Conservation (phyloP, 2,329 filamentous ascomycete genomes). For the Aschersonia sp. region DNA sequence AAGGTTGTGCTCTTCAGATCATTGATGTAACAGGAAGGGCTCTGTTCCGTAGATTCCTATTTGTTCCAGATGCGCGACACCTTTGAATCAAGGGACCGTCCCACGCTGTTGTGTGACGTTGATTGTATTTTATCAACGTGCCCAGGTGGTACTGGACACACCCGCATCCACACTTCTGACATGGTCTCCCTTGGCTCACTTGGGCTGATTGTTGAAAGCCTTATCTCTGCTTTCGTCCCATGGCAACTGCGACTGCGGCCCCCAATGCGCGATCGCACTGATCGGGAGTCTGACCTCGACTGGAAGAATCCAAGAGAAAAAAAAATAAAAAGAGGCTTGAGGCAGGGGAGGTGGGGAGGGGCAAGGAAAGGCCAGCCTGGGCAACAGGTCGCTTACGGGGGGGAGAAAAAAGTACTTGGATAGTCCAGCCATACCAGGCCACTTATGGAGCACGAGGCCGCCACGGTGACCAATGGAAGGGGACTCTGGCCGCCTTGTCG, state of each 20-base stretch:
- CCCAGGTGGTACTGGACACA: too few relatives aligned
- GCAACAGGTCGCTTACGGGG: background rate
- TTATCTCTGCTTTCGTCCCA: too few relatives aligned
- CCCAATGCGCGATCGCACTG: too few relatives aligned
- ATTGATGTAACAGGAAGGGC: background rate
- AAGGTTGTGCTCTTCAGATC: background rate
- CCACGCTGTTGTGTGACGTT: background rate
- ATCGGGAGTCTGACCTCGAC: too few relatives aligned
- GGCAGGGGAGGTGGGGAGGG: background rate
- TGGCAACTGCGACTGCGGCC: too few relatives aligned
- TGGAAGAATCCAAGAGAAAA: too few relatives aligned
- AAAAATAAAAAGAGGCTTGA: too few relatives aligned
- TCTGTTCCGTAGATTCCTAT: background rate
- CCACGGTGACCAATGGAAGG: background rate
- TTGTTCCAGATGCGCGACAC: background rate
- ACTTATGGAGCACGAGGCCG: too few relatives aligned
- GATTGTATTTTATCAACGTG: background rate
- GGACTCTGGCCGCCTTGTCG: background rate
- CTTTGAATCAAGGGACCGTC: background rate
- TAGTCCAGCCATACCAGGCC: background rate
- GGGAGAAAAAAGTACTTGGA: background rate
- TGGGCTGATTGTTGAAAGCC: too few relatives aligned
- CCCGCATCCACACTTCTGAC: too few relatives aligned
- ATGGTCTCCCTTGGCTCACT: too few relatives aligned
- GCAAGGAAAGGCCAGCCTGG: background rate